Evolutionary conservation across 2,329 filamentous ascomycete species (phyloP).

Genomic region (Colletotrichum navitas): DNA sequence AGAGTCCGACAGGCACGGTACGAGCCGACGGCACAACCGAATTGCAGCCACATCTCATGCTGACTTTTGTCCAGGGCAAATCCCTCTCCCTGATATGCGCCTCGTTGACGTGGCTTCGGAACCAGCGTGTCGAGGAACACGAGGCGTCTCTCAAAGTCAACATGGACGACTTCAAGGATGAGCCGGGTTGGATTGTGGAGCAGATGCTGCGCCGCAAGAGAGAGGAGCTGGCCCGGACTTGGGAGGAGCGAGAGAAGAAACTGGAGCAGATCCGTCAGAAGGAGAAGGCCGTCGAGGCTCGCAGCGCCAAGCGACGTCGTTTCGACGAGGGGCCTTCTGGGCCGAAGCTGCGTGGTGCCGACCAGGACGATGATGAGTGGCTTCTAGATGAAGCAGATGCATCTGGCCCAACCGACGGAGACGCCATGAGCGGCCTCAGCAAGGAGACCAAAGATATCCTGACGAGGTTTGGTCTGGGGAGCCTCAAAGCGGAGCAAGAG

Average conservation of each 20-base stretch:
- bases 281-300: conserved; percentile 68
- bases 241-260: conserved; percentile 80
- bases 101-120: conserved; percentile 89
- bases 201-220: conserved; percentile 78
- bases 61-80: conserved; percentile 72
- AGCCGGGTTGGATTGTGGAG: conserved; percentile 88
- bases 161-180: conserved; percentile 67
- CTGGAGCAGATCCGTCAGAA: conserved; percentile 75
- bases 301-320: conserved; percentile 61
- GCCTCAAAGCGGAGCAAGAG: conserved; percentile 53
- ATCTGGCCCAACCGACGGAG: conserved; percentile 48
- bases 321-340: conserved; percentile 52
- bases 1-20: conserved; percentile 89
- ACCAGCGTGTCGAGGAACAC: conserved; percentile 75
- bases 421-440: conserved; percentile 71
- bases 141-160: conserved; percentile 64
- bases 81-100: conserved; percentile 92
- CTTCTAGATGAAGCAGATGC: conserved; percentile 79
- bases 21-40: conserved; percentile 42
- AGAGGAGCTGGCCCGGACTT: conserved; percentile 73
- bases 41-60: not conserved
- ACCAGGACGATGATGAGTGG: conserved; percentile 78
- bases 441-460: conserved; percentile 82
- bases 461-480: conserved; percentile 70
- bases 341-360: conserved; percentile 45